Evolutionary conservation across 176 grass and related monocot species (phyloP).

Genomic region (Secale cereale): DNA sequence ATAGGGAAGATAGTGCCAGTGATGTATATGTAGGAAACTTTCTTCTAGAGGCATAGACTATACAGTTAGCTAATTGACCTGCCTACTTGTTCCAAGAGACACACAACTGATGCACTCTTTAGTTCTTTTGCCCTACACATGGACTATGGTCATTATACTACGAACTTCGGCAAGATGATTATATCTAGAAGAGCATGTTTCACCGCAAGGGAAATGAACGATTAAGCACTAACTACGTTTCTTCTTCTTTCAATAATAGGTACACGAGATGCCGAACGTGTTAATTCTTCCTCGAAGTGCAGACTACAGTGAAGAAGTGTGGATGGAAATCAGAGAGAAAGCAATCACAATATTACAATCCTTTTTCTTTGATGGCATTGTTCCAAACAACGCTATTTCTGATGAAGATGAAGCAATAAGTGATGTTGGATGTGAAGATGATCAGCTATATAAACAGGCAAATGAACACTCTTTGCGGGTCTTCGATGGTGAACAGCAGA

Average conservation of each 20-base stretch:
- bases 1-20: not conserved
- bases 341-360: conserved; percentile 80
- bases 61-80: not conserved
- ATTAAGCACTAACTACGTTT: not conserved
- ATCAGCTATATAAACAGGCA: conserved; percentile 50
- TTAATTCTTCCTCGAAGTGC: conserved; percentile 96
- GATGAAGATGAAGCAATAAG: conserved; percentile 78
- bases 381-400: conserved; percentile 79
- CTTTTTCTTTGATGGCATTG: conserved; percentile 85
- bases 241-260: conserved; percentile 37
- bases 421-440: conserved; percentile 61
- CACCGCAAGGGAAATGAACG: not conserved
- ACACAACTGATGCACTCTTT: not conserved
- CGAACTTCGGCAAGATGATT: not conserved
- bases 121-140: not conserved
- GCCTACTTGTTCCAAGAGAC: conserved; percentile 1
- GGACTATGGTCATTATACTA: not conserved
- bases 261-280: conserved; percentile 94
- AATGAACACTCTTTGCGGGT: conserved; percentile 44
- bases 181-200: not conserved
- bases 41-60: not conserved
- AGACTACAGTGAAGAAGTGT: conserved; percentile 98
- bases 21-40: conserved; percentile 9
- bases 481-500: conserved; percentile 53
- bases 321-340: conserved; percentile 97